phyloP scores from a whole-genome alignment of 2,329 filamentous ascomycete genomes.

The Sporothrix pseudoabietina region DNA sequence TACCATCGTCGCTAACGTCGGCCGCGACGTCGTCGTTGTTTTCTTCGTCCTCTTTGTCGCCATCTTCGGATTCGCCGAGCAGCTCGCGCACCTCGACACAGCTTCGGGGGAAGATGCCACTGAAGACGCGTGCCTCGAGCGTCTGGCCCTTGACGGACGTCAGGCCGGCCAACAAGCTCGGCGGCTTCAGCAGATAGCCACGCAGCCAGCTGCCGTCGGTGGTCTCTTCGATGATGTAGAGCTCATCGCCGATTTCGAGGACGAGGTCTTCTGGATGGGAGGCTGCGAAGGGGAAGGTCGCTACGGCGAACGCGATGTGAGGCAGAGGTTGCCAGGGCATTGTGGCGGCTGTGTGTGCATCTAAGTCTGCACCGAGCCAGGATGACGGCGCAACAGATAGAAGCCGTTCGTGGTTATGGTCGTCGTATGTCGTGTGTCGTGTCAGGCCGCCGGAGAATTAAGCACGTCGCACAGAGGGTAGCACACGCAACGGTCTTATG shows the following conservation, averaged over 20 bases:
- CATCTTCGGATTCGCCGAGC: conserved; percentile 70
- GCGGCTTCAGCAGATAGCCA: conserved; percentile 92
- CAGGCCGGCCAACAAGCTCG: conserved; percentile 86
- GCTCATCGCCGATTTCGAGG: conserved; percentile 94
- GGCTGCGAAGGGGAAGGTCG: conserved; percentile 89
- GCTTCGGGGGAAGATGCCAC: conserved; percentile 93
- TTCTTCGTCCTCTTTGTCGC: conserved; percentile 49
- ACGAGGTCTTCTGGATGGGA: conserved; percentile 87
- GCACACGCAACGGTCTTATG: conserved; percentile 27
- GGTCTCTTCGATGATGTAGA: conserved; percentile 98
- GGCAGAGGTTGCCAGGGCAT: conserved; percentile 98
- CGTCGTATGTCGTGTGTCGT: neutral
- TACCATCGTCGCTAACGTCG: conserved; percentile 42
- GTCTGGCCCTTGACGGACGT: conserved; percentile 91
- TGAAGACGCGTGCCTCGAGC: conserved; percentile 93
- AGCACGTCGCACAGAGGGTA: conserved; percentile 22
- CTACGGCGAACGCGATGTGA: conserved; percentile 96
- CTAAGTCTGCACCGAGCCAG: conserved; percentile 3
- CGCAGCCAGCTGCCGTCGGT: conserved; percentile 90
- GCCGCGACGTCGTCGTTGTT: conserved; percentile 42
- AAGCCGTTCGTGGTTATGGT: neutral
- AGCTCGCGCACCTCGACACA: conserved; percentile 95
- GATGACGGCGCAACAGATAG: conserved; percentile 2
- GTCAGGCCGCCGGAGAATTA: neutral
- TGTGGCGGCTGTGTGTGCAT: conserved; percentile 40